Conservation (phyloP, 495 filamentous ascomycete genomes). For the Tuber umbilicatum region DNA sequence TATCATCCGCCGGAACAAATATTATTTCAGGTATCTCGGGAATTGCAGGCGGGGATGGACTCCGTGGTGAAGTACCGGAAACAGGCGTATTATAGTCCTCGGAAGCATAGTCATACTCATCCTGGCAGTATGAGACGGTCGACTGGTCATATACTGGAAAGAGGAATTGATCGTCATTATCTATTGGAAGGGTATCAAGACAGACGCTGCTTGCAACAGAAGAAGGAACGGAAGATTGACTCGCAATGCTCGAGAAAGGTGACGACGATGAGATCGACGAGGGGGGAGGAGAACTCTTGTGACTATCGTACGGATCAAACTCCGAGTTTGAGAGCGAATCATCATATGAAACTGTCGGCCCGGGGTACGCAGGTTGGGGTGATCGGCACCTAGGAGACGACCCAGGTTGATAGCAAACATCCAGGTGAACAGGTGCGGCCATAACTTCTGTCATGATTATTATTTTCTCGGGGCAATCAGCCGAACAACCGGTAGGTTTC, state of each 20-base stretch:
- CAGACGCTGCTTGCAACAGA: constrained; percentile 41
- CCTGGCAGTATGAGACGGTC: constrained; percentile 22
- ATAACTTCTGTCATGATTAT: constrained; percentile 38
- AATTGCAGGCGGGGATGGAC: constrained; percentile 21
- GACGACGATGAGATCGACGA: constrained; percentile 38
- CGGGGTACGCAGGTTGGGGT: constrained; percentile 31
- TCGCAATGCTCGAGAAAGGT: constrained; percentile 34
- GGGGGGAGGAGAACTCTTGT: constrained; percentile 29
- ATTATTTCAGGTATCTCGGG: constrained; percentile 31
- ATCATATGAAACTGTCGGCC: constrained; percentile 18
- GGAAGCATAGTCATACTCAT: constrained; percentile 8
- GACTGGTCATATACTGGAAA: constrained; percentile 39
- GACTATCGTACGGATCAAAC: constrained; percentile 26
- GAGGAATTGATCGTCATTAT: constrained; percentile 36
- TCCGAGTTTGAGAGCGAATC: constrained; percentile 28
- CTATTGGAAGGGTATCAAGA: constrained; percentile 29
- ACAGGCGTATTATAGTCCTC: constrained; percentile 23
- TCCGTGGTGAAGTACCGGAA: constrained; percentile 5
- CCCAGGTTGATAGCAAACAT: constrained; percentile 32
- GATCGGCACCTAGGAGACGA: constrained; percentile 37
- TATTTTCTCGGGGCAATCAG: not conserved
- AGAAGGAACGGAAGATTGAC: constrained; percentile 32
- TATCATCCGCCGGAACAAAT: constrained; percentile 68
- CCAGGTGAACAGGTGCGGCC: constrained; percentile 35
- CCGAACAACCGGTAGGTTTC: not conserved